These are phyloP conservation scores for Oemleria cerasiformis DNA, from an alignment of 306 rosid species.

Conservation along the genomic window DNA sequence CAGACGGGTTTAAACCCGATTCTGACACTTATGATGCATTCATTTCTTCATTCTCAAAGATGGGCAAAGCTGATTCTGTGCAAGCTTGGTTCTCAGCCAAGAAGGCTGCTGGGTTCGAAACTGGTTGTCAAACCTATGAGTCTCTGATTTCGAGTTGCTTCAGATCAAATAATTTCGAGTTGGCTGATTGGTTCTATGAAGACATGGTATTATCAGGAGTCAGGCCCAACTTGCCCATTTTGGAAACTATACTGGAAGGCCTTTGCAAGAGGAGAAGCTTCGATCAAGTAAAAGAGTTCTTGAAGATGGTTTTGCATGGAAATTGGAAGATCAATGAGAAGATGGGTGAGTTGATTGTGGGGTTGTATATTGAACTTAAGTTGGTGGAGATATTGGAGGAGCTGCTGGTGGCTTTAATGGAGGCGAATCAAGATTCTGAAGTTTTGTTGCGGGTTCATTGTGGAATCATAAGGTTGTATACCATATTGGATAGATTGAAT, in stretches of 20 bases:
- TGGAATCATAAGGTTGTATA: constrained; percentile 43
- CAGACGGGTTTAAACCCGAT: constrained; percentile 50
- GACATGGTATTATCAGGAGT: constrained; percentile 43
- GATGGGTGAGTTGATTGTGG: constrained; percentile 43
- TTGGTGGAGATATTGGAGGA: constrained; percentile 44
- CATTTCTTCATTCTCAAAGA: constrained; percentile 44
- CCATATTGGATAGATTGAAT: constrained; percentile 49
- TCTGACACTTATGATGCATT: constrained; percentile 45
- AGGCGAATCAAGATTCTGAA: constrained; percentile 10
- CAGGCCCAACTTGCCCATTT: constrained; percentile 43
- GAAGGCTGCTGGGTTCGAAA: constrained; percentile 41
- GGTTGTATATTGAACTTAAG: constrained; percentile 32
- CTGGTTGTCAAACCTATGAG: constrained; percentile 49
- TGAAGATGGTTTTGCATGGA: constrained; percentile 29
- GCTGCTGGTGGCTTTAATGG: constrained; percentile 34
- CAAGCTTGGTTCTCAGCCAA: constrained; percentile 58
- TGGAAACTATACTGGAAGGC: constrained; percentile 54
- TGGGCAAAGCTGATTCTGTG: constrained; percentile 47
- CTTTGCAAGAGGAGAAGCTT: constrained; percentile 42
- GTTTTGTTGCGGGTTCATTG: constrained; percentile 39
- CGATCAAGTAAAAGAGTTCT: constrained; percentile 36
- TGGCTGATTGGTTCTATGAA: constrained; percentile 39
- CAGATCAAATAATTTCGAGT: constrained; percentile 38
- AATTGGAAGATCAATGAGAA: constrained; percentile 39
- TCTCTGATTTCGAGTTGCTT: constrained; percentile 47